Conservation (phyloP, 768 basidiomycete genomes). For the Tulasnella sp. region DNA sequence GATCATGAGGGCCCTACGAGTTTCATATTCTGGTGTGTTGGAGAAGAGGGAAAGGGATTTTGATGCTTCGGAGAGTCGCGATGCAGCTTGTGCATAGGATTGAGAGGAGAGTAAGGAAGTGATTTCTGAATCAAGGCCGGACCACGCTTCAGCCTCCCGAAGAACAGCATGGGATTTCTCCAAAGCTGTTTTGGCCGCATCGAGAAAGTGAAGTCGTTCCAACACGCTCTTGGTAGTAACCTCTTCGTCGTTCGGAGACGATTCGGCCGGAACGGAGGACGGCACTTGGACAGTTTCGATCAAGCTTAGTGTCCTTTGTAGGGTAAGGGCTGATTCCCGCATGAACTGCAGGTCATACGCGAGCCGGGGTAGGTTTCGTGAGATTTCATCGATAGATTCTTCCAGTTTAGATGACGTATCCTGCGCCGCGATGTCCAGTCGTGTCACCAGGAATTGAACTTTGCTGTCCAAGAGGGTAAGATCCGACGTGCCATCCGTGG, state of each 20-base stretch:
- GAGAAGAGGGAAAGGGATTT: constrained; percentile 86
- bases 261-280: constrained; percentile 18
- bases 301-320: constrained; percentile 51
- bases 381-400: constrained; percentile 82
- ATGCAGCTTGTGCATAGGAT: constrained; percentile 81
- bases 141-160: constrained; percentile 94
- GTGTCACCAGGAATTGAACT: constrained; percentile 58
- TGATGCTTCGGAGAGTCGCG: constrained; percentile 76
- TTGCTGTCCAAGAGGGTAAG: constrained; percentile 55
- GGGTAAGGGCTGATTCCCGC: constrained; percentile 73
- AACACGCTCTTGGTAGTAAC: constrained; percentile 46
- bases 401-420: constrained; percentile 83
- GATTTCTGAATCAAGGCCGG: constrained; percentile 84
- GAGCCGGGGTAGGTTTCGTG: constrained; percentile 77
- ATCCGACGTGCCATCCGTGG: constrained; percentile 24
- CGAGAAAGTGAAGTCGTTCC: constrained; percentile 65
- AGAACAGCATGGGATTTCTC: constrained; percentile 80
- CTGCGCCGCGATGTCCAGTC: constrained; percentile 75
- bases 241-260: constrained; percentile 31
- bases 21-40: constrained; percentile 84
- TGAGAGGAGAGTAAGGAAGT: constrained; percentile 56
- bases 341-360: constrained; percentile 96
- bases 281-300: constrained; percentile 40
- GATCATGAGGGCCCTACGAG: constrained; percentile 70
- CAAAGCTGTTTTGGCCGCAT: constrained; percentile 75